Percentiles rank a stretch among this genome's conserved stretches.
Conservation (phyloP, 2,329 filamentous ascomycete genomes). For the Bipolaris cookei region DNA sequence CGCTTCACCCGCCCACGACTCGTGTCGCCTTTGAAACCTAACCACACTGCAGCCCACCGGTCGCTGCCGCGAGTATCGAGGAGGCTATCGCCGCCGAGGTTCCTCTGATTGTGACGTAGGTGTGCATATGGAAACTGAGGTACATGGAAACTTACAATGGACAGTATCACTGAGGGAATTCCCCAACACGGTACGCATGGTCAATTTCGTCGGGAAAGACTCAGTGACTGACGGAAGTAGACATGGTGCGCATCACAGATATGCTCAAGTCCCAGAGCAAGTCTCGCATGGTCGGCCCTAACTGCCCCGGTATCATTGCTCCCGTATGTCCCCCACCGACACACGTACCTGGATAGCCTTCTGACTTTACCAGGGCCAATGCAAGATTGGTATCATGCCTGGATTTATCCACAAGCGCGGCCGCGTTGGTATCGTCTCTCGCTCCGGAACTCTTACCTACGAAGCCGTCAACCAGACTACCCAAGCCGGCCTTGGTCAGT, state of each 20-base stretch:
- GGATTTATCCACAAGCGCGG: slow-evolving; percentile 99
- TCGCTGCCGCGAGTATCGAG: slow-evolving; percentile 94
- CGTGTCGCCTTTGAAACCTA: slow-evolving; percentile 34
- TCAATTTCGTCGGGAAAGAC: no score
- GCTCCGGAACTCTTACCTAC: slow-evolving; percentile 97
- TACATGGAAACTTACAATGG: slow-evolving; percentile 41
- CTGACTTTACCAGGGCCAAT: slow-evolving; percentile 72
- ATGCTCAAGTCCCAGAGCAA: slow-evolving; percentile 98
- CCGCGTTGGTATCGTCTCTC: slow-evolving; percentile 97
- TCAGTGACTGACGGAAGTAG: slow-evolving; percentile 54
- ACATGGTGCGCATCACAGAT: slow-evolving; percentile 98
- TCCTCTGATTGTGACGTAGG: slow-evolving; percentile 84
- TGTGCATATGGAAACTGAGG: slow-evolving; percentile 24
- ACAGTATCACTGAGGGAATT: slow-evolving; percentile 90
- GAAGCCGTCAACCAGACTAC: slow-evolving; percentile 99
- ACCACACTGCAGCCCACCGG: slow-evolving; percentile 69
- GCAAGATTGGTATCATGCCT: slow-evolving; percentile 99
- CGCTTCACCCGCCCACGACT: slow-evolving; percentile 28
- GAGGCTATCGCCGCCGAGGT: slow-evolving; percentile 94
- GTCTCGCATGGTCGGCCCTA: slow-evolving; percentile 94
- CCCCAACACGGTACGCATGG: slow-evolving; percentile 83
- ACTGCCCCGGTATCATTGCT: slow-evolving; percentile 97
- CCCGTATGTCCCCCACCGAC: slow-evolving; percentile 54
- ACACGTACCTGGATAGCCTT: neutral
- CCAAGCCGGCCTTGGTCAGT: slow-evolving; percentile 94